Evolutionary conservation across 495 filamentous ascomycete genomes (phyloP).

Genomic region (Jackrogersella multiformis): DNA sequence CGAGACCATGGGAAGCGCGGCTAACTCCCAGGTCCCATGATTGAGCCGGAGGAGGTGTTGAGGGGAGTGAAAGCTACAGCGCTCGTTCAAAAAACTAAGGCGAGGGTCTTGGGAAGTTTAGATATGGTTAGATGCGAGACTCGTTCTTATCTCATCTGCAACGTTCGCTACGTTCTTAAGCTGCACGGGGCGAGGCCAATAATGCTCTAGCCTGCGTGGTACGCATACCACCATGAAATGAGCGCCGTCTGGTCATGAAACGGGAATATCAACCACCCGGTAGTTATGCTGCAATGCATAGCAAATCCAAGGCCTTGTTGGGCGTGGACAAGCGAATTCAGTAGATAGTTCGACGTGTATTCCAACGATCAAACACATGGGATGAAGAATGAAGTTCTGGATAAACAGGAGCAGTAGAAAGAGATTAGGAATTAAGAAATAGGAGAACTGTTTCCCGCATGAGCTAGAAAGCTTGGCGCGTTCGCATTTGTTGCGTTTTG

Average conservation of each 20-base stretch:
- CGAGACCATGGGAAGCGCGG: slow-evolving; percentile 26
- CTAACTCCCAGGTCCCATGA: slow-evolving; percentile 31
- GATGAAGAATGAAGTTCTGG: background rate
- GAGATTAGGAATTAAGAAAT: background rate
- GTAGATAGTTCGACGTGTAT: too few species aligned
- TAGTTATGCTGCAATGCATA: background rate
- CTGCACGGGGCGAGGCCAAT: background rate
- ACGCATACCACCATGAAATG: background rate
- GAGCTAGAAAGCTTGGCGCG: background rate
- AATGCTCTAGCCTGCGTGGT: background rate
- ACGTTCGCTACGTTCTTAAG: background rate
- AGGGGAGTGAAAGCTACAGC: background rate
- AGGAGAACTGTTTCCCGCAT: background rate
- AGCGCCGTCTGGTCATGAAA: background rate
- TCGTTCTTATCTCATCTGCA: background rate
- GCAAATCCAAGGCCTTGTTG: background rate
- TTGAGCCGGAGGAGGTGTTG: background rate
- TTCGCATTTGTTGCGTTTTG: background rate
- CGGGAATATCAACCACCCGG: too few species aligned
- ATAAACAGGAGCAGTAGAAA: background rate
- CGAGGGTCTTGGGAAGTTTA: background rate
- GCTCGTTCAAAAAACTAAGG: background rate
- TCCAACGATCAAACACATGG: background rate
- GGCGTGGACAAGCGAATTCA: background rate
- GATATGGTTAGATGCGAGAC: background rate